Percentiles rank a stretch among this genome's conserved stretches.
phyloP scores from a whole-genome alignment of 108 stramenopile genomes.

The Nitzschia inconspicua region DNA sequence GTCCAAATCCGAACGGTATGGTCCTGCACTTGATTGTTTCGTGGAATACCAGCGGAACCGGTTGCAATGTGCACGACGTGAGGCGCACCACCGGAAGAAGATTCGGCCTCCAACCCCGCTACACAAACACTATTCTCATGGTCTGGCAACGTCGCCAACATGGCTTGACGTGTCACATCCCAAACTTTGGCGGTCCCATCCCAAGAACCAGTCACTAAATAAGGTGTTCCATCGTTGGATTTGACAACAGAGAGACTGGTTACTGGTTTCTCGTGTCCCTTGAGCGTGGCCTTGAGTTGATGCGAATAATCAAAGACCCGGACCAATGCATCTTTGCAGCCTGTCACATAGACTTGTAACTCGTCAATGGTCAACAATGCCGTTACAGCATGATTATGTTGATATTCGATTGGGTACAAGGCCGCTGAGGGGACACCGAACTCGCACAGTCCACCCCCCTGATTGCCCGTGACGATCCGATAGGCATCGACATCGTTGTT shows the following conservation, averaged over 20 bases:
- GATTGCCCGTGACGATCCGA: constrained; percentile 37
- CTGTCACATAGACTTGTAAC: constrained; percentile 46
- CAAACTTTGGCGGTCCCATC: constrained; percentile 87
- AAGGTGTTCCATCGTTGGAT: constrained; percentile 7
- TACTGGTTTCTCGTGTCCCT: constrained; percentile 82
- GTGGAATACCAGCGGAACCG: constrained; percentile 73
- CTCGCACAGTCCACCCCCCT: constrained; percentile 43
- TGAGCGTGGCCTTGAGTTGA: constrained; percentile 33
- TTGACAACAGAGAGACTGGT: constrained; percentile 59
- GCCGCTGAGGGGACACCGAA: constrained; percentile 35
- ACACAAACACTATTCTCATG: constrained; percentile 88
- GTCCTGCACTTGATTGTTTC: constrained; percentile 56
- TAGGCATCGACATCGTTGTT: constrained; percentile 12
- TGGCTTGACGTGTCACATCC: constrained; percentile 36
- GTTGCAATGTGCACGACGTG: constrained; percentile 46
- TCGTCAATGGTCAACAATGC: constrained; percentile 14
- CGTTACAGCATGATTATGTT: constrained; percentile 50
- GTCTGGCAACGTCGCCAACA: constrained; percentile 55
- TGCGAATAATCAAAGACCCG: constrained; percentile 65
- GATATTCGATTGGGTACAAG: constrained; percentile 31
- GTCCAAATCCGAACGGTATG: constrained; percentile 75
- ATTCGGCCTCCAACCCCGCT: constrained; percentile 45
- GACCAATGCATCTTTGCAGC: constrained; percentile 76
- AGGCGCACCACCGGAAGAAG: constrained; percentile 10
- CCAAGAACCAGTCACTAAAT: constrained; percentile 78